phyloP scores from a whole-genome alignment of 345 rosid genomes.

The Hevea brasiliensis region DNA sequence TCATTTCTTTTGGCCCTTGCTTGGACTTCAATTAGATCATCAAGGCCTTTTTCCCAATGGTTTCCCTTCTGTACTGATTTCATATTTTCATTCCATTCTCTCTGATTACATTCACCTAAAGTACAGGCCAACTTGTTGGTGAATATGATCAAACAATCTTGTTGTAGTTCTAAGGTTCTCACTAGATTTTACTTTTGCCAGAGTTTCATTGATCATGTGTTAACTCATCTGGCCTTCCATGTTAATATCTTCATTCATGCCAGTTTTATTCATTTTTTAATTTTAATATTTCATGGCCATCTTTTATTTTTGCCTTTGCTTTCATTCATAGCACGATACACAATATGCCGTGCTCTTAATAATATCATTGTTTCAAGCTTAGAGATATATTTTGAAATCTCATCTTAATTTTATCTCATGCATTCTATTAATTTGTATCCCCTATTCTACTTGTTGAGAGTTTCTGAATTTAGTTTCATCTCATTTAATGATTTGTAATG shows the following conservation, averaged over 20 bases:
- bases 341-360: neutral
- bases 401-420: neutral
- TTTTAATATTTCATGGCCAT: neutral
- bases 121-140: neutral
- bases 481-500: neutral
- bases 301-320: neutral
- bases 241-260: neutral
- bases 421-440: neutral
- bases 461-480: neutral
- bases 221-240: neutral
- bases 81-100: neutral
- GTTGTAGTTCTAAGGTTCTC: neutral
- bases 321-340: neutral
- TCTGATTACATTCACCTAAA: slow-evolving; percentile 1
- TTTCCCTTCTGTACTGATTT: neutral
- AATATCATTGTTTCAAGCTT: neutral
- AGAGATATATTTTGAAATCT: too few species aligned
- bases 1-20: neutral
- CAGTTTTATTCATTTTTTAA: neutral
- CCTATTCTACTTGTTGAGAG: neutral
- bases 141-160: neutral
- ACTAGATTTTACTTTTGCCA: neutral
- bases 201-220: slow-evolving; percentile 1
- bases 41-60: neutral
- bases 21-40: neutral